Conservation (phyloP, 2,329 filamentous ascomycete species). For the Chaetothyriales sp. region DNA sequence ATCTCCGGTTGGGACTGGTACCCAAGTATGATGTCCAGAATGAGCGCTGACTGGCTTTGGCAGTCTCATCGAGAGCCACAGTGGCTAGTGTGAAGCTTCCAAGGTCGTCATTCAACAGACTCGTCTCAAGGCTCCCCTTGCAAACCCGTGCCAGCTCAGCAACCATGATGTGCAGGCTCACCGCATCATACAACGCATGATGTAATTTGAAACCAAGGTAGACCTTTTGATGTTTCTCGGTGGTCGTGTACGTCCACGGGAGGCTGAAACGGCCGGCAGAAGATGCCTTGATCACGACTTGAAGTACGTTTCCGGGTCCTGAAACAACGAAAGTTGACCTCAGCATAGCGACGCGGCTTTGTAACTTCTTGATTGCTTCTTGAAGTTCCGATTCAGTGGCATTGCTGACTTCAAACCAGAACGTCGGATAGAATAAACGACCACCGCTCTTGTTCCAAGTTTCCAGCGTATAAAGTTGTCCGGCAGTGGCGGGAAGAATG, state of each 20-base stretch:
- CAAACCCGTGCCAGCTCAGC: constrained; percentile 36
- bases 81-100: constrained; percentile 4
- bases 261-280: neutral
- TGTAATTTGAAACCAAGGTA: constrained; percentile 50
- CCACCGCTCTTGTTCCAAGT: constrained; percentile 58
- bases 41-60: constrained; percentile 21
- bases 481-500: constrained; percentile 56
- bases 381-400: constrained; percentile 33
- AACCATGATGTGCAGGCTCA: constrained; percentile 57
- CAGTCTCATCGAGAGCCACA: constrained; percentile 1
- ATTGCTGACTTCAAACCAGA: constrained; percentile 44
- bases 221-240: neutral
- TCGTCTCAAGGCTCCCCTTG: constrained; percentile 16
- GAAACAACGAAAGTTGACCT: constrained; percentile 49
- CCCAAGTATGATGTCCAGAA: constrained; percentile 35
- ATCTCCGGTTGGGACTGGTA: constrained; percentile 1
- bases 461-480: constrained; percentile 69
- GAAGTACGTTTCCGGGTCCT: neutral
- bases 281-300: neutral
- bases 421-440: constrained; percentile 58
- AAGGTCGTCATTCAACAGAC: constrained; percentile 19
- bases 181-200: constrained; percentile 77
- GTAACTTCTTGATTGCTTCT: constrained; percentile 48
- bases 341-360: constrained; percentile 47
- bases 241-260: neutral